phyloP scores from a whole-genome alignment of 208 protist genomes.

The Acanthamoeba divionensis region DNA sequence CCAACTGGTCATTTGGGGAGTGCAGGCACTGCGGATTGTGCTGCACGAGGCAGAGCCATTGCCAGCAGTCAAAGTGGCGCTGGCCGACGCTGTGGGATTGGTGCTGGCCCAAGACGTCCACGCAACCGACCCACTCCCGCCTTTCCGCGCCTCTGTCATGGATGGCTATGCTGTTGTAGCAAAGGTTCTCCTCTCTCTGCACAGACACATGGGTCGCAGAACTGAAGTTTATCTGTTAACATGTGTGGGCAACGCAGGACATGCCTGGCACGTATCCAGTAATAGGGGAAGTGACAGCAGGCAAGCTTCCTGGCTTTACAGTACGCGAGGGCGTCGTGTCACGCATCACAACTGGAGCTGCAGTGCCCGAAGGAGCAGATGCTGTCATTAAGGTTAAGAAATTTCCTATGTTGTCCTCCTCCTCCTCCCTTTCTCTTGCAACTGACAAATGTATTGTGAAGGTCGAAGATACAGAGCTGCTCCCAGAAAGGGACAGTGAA shows the following conservation, averaged over 20 bases:
- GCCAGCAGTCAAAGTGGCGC: not conserved
- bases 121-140: slow-evolving; percentile 37
- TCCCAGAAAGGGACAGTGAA: not conserved
- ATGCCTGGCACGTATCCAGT: slow-evolving; percentile 50
- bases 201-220: too few species aligned
- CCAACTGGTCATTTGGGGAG: not conserved
- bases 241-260: not conserved
- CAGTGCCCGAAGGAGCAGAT: slow-evolving; percentile 62
- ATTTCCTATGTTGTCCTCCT: not conserved
- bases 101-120: slow-evolving; percentile 42
- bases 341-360: slow-evolving; percentile 70
- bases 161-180: slow-evolving; percentile 71
- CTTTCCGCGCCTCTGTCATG: slow-evolving; percentile 71
- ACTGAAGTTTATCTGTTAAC: too few species aligned
- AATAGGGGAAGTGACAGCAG: slow-evolving; percentile 55
- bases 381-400: slow-evolving; percentile 53
- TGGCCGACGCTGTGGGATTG: not conserved
- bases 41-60: not conserved
- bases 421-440: not conserved
- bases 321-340: not conserved
- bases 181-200: too few species aligned
- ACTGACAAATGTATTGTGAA: slow-evolving; percentile 31
- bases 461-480: slow-evolving; percentile 65
- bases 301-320: not conserved
- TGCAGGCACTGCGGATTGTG: not conserved